These are phyloP conservation scores for Calonectria naviculata DNA, from an alignment of 2,329 filamentous ascomycete genomes.

Conservation along the genomic window DNA sequence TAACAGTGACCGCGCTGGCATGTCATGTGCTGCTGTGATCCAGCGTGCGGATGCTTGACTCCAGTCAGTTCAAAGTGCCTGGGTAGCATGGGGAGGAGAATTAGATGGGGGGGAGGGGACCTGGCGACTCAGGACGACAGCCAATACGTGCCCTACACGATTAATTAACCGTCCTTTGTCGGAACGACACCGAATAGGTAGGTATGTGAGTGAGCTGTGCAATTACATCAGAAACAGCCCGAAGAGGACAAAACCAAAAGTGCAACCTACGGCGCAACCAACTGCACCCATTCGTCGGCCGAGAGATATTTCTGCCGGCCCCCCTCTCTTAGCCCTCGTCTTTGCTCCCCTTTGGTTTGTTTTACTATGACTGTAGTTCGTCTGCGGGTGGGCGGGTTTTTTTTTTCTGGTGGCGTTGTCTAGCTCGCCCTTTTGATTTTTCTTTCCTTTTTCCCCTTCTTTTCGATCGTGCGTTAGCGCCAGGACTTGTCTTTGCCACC, in stretches of 20 bases:
- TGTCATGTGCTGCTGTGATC: neutral
- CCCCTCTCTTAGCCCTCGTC: neutral
- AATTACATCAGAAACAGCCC: neutral
- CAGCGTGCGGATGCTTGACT: neutral
- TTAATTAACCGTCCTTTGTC: slow-evolving; percentile 4
- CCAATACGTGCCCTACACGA: neutral
- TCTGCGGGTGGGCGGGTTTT: neutral
- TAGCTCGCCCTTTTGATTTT: neutral
- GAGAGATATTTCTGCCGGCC: neutral
- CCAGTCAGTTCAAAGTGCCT: too few species aligned
- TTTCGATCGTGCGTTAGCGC: slow-evolving; percentile 5
- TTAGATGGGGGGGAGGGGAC: neutral
- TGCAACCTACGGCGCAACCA: neutral
- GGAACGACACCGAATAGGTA: neutral
- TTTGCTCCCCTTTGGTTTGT: neutral
- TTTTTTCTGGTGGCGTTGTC: neutral
- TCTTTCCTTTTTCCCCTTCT: neutral
- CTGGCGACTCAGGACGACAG: neutral
- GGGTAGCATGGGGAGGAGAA: neutral
- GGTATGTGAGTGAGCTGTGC: neutral
- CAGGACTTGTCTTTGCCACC: slow-evolving; percentile 1
- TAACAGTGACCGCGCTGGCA: neutral
- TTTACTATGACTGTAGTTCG: neutral
- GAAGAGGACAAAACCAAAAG: neutral
- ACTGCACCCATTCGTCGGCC: neutral